Conservation (phyloP, 139 green algal genomes). For the Dunaliella primolecta region DNA sequence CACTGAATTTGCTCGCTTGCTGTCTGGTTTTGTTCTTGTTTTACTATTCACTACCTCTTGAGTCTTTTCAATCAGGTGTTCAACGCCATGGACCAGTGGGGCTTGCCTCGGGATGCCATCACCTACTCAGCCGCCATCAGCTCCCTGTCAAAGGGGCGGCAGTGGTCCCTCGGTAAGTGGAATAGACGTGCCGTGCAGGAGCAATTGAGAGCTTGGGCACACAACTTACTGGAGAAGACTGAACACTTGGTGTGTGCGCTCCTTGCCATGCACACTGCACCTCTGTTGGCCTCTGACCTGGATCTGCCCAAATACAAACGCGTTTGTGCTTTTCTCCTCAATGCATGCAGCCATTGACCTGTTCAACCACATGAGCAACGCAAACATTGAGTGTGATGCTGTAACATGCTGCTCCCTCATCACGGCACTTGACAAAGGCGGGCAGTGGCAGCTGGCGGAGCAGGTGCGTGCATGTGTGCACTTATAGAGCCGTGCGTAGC, state of each 20-base stretch:
- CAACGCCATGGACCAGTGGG: conserved; percentile 62
- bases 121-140: conserved; percentile 85
- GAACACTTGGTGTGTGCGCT: no score
- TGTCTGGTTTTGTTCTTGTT: no score
- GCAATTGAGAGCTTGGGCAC: no score
- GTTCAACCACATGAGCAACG: conserved; percentile 59
- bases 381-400: conserved; percentile 76
- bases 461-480: conserved; percentile 44
- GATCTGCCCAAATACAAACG: no score
- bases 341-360: conserved; percentile 37
- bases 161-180: conserved; percentile 59
- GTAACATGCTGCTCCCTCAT: conserved; percentile 90
- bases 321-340: no score
- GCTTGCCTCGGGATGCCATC: conserved; percentile 77
- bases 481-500: no score
- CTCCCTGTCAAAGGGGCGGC: conserved; percentile 79
- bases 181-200: no score
- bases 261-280: no score
- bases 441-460: conserved; percentile 86
- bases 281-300: no score
- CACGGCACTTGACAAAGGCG: conserved; percentile 82
- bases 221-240: no score
- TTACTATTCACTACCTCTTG: no score
- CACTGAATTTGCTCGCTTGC: no score
- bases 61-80: conserved; percentile 68